Percentiles rank a stretch among this genome's conserved stretches.
Evolutionary conservation across 805 yeast species (phyloP).

Genomic region (Teunomyces tritomae): DNA sequence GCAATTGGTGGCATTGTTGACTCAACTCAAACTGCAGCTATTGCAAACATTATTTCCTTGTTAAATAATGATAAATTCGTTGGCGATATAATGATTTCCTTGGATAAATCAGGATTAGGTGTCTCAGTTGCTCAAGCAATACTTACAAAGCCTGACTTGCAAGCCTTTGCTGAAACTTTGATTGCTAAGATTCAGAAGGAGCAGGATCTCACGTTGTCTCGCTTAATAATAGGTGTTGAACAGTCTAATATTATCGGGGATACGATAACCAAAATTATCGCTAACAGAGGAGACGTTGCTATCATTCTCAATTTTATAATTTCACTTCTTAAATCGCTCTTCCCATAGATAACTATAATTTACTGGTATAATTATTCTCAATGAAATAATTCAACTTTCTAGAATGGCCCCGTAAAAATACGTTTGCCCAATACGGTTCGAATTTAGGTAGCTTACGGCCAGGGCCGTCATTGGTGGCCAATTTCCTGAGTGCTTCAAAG

Average conservation of each 20-base stretch:
- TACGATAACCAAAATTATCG: slow-evolving; percentile 4
- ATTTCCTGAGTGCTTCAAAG: slow-evolving; percentile 17
- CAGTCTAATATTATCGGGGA: slow-evolving; percentile 12
- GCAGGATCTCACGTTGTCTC: slow-evolving; percentile 11
- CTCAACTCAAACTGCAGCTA: slow-evolving; percentile 5
- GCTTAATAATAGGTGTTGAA: slow-evolving; percentile 10
- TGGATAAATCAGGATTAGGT: slow-evolving; percentile 22
- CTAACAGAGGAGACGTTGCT: not conserved
- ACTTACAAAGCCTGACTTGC: slow-evolving; percentile 15
- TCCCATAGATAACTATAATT: slow-evolving; percentile 4
- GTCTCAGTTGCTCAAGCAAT: slow-evolving; percentile 15
- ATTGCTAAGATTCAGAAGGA: slow-evolving; percentile 13
- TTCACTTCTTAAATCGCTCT: not conserved
- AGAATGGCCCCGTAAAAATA: slow-evolving; percentile 18
- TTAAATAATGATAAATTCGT: slow-evolving; percentile 16
- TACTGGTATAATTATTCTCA: slow-evolving; percentile 12
- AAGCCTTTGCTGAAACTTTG: slow-evolving; percentile 17
- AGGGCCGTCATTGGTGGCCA: slow-evolving; percentile 21
- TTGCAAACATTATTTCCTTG: slow-evolving; percentile 13
- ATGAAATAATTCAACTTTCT: slow-evolving; percentile 16
- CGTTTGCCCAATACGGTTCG: slow-evolving; percentile 18
- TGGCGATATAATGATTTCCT: slow-evolving; percentile 18
- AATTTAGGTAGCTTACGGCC: slow-evolving; percentile 21
- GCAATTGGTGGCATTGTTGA: slow-evolving; percentile 1
- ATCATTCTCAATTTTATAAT: not conserved